Percentiles rank a stretch among this genome's conserved stretches.
These are phyloP conservation scores for Pythium scleroteichum DNA, from an alignment of 352 stramenopile genomes.

Conservation along the genomic window DNA sequence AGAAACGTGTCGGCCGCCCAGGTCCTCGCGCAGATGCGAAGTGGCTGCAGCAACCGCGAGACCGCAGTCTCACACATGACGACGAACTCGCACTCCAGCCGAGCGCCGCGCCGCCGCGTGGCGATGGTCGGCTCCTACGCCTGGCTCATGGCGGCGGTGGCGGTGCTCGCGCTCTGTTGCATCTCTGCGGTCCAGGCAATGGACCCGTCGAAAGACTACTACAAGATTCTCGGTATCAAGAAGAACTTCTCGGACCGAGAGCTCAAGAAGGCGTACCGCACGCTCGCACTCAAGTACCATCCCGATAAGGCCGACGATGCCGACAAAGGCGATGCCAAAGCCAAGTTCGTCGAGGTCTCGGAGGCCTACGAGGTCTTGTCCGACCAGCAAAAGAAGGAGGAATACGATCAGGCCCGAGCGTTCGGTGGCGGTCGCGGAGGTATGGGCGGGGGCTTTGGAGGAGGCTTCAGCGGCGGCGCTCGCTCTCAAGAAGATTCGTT, in stretches of 20 bases:
- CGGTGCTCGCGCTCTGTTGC: constrained; percentile 25
- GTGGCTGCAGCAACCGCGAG: background rate
- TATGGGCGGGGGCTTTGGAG: constrained; percentile 22
- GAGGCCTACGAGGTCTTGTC: constrained; percentile 93
- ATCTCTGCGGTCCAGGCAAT: constrained; percentile 34
- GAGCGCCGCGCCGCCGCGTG: background rate
- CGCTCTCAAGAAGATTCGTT: constrained; percentile 61
- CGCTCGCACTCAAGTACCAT: constrained; percentile 89
- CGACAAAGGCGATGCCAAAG: constrained; percentile 83
- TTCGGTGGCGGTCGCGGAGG: constrained; percentile 37
- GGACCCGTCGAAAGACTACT: constrained; percentile 79
- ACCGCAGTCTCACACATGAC: background rate
- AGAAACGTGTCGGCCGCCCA: constrained; percentile 25
- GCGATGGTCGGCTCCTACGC: constrained; percentile 19
- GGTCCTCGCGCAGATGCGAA: constrained; percentile 10
- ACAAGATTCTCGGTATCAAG: constrained; percentile 76
- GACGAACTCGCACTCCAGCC: background rate
- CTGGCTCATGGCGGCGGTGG: constrained; percentile 27
- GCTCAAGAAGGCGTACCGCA: constrained; percentile 88
- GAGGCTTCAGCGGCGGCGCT: constrained; percentile 26
- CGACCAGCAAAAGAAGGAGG: constrained; percentile 84
- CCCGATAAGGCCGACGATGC: constrained; percentile 83
- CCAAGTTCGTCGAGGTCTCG: constrained; percentile 92
- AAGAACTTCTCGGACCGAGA: constrained; percentile 74
- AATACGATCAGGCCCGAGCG: constrained; percentile 86